Evolutionary conservation across 2,329 filamentous ascomycete species (phyloP).

Genomic region (Aureobasidium sp.): DNA sequence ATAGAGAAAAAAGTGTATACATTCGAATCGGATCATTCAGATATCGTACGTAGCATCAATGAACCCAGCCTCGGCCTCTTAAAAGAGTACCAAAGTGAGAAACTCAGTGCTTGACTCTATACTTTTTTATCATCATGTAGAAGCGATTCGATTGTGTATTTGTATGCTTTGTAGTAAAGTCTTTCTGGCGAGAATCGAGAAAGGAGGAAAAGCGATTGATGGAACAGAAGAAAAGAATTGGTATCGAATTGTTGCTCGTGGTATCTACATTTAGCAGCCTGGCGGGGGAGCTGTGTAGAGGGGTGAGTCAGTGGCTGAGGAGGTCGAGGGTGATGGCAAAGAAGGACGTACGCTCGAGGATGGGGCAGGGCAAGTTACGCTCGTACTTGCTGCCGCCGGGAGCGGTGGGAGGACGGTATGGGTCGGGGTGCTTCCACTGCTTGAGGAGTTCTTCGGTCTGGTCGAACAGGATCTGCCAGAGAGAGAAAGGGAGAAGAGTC

Average conservation of each 20-base stretch:
- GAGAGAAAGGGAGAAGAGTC: neutral
- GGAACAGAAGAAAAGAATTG: slow-evolving; percentile 10
- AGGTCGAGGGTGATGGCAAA: neutral
- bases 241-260: slow-evolving; percentile 1
- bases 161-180: neutral
- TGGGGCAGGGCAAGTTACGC: slow-evolving; percentile 75
- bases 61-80: neutral
- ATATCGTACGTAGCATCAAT: slow-evolving; percentile 8
- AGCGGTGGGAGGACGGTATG: slow-evolving; percentile 79
- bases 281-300: slow-evolving; percentile 38
- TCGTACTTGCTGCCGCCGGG: slow-evolving; percentile 97
- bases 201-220: neutral
- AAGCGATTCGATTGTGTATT: neutral
- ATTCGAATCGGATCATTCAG: neutral
- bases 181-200: neutral
- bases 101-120: slow-evolving; percentile 5
- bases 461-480: slow-evolving; percentile 61
- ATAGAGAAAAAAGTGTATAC: no score
- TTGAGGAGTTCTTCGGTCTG: slow-evolving; percentile 84
- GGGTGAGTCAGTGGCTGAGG: slow-evolving; percentile 3
- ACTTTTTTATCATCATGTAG: slow-evolving; percentile 7
- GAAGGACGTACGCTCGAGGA: slow-evolving; percentile 62
- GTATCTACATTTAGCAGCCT: slow-evolving; percentile 12
- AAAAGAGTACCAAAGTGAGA: neutral
- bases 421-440: slow-evolving; percentile 96